Percentiles rank a stretch among this genome's conserved stretches.
Evolutionary conservation across 352 stramenopile genomes (phyloP).

Genomic region (Aphanomyces cochlioides): DNA sequence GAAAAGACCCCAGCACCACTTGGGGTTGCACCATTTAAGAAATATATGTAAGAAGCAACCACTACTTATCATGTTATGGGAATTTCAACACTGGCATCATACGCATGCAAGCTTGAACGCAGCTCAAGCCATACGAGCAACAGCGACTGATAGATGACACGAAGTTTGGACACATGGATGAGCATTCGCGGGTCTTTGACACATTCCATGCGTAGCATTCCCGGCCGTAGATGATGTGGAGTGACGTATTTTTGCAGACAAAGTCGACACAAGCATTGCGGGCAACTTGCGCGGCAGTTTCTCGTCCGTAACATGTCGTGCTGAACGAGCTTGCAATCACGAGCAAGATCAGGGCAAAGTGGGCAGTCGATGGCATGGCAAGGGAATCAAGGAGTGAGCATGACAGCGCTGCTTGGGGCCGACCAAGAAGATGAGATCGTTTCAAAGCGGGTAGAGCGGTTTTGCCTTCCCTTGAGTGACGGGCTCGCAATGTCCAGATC

Average conservation of each 20-base stretch:
- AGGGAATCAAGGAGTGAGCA: background rate
- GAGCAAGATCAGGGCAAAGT: background rate
- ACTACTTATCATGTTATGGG: background rate
- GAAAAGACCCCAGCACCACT: slow-evolving; percentile 46
- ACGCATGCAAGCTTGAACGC: slow-evolving; percentile 11
- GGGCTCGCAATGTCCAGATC: too few species aligned
- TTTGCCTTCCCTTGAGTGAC: too few species aligned
- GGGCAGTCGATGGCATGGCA: too few species aligned
- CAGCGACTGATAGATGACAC: background rate
- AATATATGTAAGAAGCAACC: slow-evolving; percentile 50
- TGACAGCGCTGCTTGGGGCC: background rate
- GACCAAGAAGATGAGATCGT: background rate
- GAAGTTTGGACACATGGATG: slow-evolving; percentile 1
- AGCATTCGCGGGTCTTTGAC: background rate
- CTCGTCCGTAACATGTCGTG: background rate
- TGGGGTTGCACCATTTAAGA: slow-evolving; percentile 66
- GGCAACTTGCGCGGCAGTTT: background rate
- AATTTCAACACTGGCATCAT: background rate
- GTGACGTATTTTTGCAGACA: background rate
- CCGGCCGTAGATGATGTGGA: slow-evolving; percentile 1
- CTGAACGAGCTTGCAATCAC: slow-evolving; percentile 5
- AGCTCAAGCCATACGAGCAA: background rate
- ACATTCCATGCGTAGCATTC: background rate
- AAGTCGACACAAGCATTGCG: slow-evolving; percentile 19
- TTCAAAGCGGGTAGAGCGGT: background rate